Evolutionary conservation across 164 flowering plant species (phyloP), one percentile per base, ranked within the genome.

Genomic region (Brasenia schreberi): DNA sequence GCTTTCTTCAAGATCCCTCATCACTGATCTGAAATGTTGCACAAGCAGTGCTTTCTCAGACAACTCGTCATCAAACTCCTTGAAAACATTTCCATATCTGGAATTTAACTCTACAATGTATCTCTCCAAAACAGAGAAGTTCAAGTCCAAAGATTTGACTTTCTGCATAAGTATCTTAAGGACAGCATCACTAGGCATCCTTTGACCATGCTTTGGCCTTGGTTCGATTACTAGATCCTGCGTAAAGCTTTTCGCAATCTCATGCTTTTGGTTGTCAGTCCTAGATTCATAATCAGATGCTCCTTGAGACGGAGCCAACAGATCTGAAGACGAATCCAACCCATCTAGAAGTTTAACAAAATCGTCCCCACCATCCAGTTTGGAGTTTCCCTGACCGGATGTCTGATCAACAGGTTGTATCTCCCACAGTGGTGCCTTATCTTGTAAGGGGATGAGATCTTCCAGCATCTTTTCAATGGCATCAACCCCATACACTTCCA

Each of bases 401-500:
- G 53, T 1, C 58, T 71, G 79, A 63, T 68, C 68, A 68, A 77
- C 82, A 66, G 43, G 39, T 27, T 52, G 64, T 43, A 66, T 44
- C 66, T 85, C 86, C 66, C 74, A 81, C 39, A 81, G 59, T 27
- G 23, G 74, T 71, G 74, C 68, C 11, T 61, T 33, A 49, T 71
- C 80, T 62, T 80, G 87, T 68, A 79, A 85, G 78, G 63, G 83
- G 33, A 92, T 79, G 79, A 90, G 80, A 79, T 95, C 99, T 76
- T 92, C 97, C 73, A 95, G 82, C 98, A 92, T 95, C 66, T 83
- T 63, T 75, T 95, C 99, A 67, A 95, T 86, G 64, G 96, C 98
- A 82, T 95, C 99, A 63, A 95, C 90, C 60, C 99, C 99, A 77
- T 84, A 92, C n/a, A 90, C 87, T 74, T 88, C 92, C 53, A 95